Evolutionary conservation across 768 basidiomycete species (phyloP), one percentile per base, ranked within the genome.

Genomic region (Agaricus blazei): DNA sequence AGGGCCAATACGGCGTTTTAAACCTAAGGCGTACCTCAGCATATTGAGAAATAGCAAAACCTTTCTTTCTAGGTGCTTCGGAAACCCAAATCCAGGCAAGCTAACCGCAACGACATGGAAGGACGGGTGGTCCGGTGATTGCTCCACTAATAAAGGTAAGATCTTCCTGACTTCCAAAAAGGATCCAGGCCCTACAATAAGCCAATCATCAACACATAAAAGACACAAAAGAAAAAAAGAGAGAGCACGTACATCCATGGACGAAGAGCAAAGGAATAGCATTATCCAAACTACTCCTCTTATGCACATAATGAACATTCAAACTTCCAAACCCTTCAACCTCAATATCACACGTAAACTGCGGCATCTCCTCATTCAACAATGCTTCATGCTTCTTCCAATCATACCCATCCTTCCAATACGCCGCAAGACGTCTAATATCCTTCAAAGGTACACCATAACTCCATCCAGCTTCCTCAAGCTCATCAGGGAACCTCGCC

Each of bases 41-140:
- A 48, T 76, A 81, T 54, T 85, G 80, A 1, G 62, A 36, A 1
- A 67, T 31, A 3, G 56, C 60, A 52, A 85, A 84, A 2, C 80
- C 82, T 59, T 70, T 71, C 60, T 77, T 81, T 40, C 61, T 72
- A 3, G 80, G 76, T 1, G 74, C 79, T 11, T 80, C 72, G 0
- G 84, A 85, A 85, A 86, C 0, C 83, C 85, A 66, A 66, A 87
- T 0, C 81, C 82, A 9, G 85, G 85, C 2, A 87, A 60, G 59
- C 82, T 79, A 9, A 78, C 58, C 0, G 78, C 80, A 1, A 88
- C 82, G 24, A 86, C 82, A 55, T 87, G 85, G 61, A 85, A 85
- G 31, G 73, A 75, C 1, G 82, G 82, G 37, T 77, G 70, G 0
- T 75, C 72, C 2, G 69, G 52, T 4, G 76, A 72, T 0, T 68